Evolutionary conservation across 2,329 filamentous ascomycete species (phyloP), one percentile per base, ranked within the genome.

Genomic region (Penicillium sp.): DNA sequence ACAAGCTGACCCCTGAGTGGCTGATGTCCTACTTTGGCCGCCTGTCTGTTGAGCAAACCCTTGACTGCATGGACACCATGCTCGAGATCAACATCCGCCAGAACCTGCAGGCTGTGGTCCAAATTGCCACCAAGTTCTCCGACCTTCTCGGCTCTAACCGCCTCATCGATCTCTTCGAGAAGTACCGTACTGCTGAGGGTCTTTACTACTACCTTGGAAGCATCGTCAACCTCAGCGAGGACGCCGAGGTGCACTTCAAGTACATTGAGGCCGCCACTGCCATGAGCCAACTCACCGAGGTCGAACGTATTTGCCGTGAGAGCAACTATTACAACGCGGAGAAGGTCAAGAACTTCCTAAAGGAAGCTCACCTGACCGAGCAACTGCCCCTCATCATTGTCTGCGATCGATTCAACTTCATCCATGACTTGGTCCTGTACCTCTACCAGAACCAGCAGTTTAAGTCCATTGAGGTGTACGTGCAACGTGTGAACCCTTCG

Each of bases 391-490:
- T 98, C 39, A 98, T 98, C 70, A 96, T 97, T 56, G 89, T 98
- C 43, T 98, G 94, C 71, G 93, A 98, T 64, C 87, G 91, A n/a
- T 96, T 94, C 79, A 94, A 97, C 74, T 95, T 98, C 61, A 88
- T 97, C 28, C 93, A 98, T 62, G 93, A 98, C 60, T 71, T 98
- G 60, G 88, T 98, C 30, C 79, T 98, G 15, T 96, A 93, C 70
- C 80, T 98, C 7, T 98, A 98, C 75, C 93, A 97, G 76, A 94
- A 94, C 71, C 91, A 98, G 70, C 91, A 97, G 63, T 98, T 96
- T 79, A 89, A 94, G 73, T 95, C 93, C 1, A 98, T 98, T 51
- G 93, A 98, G 72, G 84, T 94, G 7, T 98, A 98, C 57, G 93
- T 98, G 18, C 93, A 98, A 74, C 85, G 88, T 30, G 90, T 98